These are phyloP conservation scores for Elsinoe batatas DNA, from an alignment of 2,329 filamentous ascomycete species.

Conservation along the genomic window DNA sequence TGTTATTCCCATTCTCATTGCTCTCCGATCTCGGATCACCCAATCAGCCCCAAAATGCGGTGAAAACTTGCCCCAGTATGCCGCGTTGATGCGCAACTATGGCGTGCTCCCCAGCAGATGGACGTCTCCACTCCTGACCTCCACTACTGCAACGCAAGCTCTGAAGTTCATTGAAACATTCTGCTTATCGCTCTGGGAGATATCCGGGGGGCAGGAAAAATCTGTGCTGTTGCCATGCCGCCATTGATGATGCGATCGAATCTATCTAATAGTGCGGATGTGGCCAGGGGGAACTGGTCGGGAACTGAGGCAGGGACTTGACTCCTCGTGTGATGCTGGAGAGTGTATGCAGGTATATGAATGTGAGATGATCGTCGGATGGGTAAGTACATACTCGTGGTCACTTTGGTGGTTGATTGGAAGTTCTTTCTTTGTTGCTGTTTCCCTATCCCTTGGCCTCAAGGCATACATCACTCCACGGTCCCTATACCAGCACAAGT, in stretches of 20 bases:
- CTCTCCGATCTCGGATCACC: background rate
- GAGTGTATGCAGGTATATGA: background rate
- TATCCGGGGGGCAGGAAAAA: background rate
- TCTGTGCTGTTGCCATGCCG: slow-evolving; percentile 6
- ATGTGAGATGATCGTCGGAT: background rate
- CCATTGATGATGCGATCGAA: slow-evolving; percentile 1
- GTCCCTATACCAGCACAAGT: too few species aligned
- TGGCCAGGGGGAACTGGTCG: background rate
- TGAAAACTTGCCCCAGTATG: background rate
- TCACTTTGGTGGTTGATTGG: too few species aligned
- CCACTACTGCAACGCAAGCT: background rate
- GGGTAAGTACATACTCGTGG: too few species aligned
- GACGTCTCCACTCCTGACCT: background rate
- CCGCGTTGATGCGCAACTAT: background rate
- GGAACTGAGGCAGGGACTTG: background rate
- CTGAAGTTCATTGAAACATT: background rate
- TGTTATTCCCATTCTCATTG: background rate
- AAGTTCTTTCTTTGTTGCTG: too few species aligned
- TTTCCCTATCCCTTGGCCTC: too few species aligned
- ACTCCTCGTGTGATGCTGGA: background rate
- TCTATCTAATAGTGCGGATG: background rate
- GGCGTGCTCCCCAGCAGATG: slow-evolving; percentile 5
- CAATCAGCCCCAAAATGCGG: background rate
- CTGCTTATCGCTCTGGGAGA: background rate
- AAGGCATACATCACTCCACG: too few species aligned